Percentiles rank a stretch among this genome's conserved stretches.
These are phyloP conservation scores for Verticillium isaacii DNA, from an alignment of 2,329 filamentous ascomycete genomes.

Conservation along the genomic window DNA sequence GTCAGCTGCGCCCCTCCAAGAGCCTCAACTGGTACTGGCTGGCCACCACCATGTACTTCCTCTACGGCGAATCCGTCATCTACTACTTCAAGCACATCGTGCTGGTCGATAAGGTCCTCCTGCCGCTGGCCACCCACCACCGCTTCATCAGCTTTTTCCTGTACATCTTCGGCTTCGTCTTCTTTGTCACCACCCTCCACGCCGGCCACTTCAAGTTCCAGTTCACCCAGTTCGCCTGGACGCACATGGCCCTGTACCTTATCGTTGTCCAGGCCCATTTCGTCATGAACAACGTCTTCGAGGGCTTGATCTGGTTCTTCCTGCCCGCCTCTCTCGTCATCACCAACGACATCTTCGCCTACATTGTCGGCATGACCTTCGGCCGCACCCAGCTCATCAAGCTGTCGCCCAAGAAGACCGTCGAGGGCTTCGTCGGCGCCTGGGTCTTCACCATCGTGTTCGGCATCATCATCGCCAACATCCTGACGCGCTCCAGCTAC, in stretches of 20 bases:
- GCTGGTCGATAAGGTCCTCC: constrained; percentile 84
- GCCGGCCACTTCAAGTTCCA: constrained; percentile 97
- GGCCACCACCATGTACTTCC: constrained; percentile 98
- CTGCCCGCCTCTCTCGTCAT: constrained; percentile 91
- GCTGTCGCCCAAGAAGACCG: constrained; percentile 97
- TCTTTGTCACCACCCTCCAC: constrained; percentile 92
- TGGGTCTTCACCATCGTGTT: constrained; percentile 94
- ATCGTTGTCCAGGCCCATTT: constrained; percentile 98
- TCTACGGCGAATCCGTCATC: constrained; percentile 97
- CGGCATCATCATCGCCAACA: constrained; percentile 73
- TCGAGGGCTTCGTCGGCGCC: constrained; percentile 93
- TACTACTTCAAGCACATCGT: constrained; percentile 99
- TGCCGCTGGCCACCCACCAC: constrained; percentile 94
- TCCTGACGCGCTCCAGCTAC: constrained; percentile 88
- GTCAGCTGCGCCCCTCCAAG: constrained; percentile 90
- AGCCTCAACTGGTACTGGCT: constrained; percentile 99
- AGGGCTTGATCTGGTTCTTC: constrained; percentile 99
- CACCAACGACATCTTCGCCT: constrained; percentile 98
- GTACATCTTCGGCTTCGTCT: constrained; percentile 97
- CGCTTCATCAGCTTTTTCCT: constrained; percentile 98
- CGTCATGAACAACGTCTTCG: constrained; percentile 99
- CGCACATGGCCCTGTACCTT: constrained; percentile 96
- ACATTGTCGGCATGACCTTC: constrained; percentile 95
- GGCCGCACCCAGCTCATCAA: constrained; percentile 96
- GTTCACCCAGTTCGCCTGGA: constrained; percentile 99